A percentile compares a stretch with the other conserved stretches of the same genome.
These are phyloP conservation scores for Corylus heterophylla DNA, from an alignment of 306 rosid genomes.

Conservation along the genomic window DNA sequence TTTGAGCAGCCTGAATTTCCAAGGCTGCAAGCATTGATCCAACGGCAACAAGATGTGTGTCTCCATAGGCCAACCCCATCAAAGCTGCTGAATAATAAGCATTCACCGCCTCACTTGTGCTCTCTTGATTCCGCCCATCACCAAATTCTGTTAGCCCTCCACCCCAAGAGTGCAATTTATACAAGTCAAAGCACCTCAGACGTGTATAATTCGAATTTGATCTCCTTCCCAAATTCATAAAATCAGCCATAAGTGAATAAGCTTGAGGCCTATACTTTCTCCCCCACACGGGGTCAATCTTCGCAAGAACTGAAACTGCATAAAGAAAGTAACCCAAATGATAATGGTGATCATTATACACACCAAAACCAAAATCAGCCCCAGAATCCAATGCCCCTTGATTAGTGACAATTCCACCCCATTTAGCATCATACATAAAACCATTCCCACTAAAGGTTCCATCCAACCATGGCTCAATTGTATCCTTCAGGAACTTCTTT, in stretches of 20 bases:
- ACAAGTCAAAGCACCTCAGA: conserved; percentile 71
- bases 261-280: conserved; percentile 62
- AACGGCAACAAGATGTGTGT: too few relatives aligned
- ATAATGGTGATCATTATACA: conserved; percentile 78
- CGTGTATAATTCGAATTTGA: conserved; percentile 50
- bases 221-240: too few relatives aligned
- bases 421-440: conserved; percentile 61
- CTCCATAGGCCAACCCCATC: too few relatives aligned
- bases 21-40: too few relatives aligned
- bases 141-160: conserved; percentile 36
- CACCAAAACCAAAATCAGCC: conserved; percentile 77
- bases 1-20: too few relatives aligned
- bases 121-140: too few relatives aligned
- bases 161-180: conserved; percentile 83
- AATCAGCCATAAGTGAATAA: conserved; percentile 39
- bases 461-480: conserved; percentile 79
- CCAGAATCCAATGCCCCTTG: conserved; percentile 59
- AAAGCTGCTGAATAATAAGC: too few relatives aligned
- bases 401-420: conserved; percentile 78
- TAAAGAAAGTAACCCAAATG: conserved; percentile 54
- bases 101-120: too few relatives aligned
- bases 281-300: conserved; percentile 78
- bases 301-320: conserved; percentile 55
- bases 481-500: conserved; percentile 51
- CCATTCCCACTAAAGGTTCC: conserved; percentile 77